phyloP scores from a whole-genome alignment of 1,284 basidiomycete genomes.

The Filobasidium uniguttulatum region DNA sequence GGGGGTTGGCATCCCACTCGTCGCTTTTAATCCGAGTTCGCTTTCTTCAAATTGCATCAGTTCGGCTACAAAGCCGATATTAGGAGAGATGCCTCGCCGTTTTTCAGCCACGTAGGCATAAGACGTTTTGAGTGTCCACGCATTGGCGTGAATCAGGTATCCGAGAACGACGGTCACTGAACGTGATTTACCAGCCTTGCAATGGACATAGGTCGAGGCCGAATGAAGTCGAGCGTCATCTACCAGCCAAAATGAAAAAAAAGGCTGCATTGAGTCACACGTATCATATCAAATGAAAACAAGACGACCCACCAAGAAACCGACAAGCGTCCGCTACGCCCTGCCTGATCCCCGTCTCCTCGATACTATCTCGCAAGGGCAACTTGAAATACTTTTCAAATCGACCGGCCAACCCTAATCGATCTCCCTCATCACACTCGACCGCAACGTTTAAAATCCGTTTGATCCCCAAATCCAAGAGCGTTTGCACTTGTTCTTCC shows the following conservation, averaged over 20 bases:
- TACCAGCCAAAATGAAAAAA: conserved; percentile 27
- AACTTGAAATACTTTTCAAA: conserved; percentile 76
- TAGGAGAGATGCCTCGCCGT: conserved; percentile 84
- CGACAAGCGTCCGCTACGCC: conserved; percentile 73
- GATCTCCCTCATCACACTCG: conserved; percentile 75
- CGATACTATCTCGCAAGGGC: conserved; percentile 86
- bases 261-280: conserved; percentile 1
- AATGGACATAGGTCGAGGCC: conserved; percentile 84
- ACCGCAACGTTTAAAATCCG: conserved; percentile 80
- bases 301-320: conserved; percentile 54
- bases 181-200: conserved; percentile 88
- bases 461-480: conserved; percentile 63
- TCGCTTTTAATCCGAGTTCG: conserved; percentile 59
- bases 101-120: conserved; percentile 83
- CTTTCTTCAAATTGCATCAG: conserved; percentile 90
- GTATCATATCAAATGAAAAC: no score
- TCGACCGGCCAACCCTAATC: conserved; percentile 47
- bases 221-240: conserved; percentile 83
- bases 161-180: conserved; percentile 95
- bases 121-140: conserved; percentile 81
- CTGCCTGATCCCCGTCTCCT: conserved; percentile 75
- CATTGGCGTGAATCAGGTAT: conserved; percentile 90
- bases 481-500: conserved; percentile 56
- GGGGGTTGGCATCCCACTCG: conserved; percentile 9
- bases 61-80: conserved; percentile 94